phyloP scores from a whole-genome alignment of 1,139 yeast species.

The Blastobotrys buckinghamii region DNA sequence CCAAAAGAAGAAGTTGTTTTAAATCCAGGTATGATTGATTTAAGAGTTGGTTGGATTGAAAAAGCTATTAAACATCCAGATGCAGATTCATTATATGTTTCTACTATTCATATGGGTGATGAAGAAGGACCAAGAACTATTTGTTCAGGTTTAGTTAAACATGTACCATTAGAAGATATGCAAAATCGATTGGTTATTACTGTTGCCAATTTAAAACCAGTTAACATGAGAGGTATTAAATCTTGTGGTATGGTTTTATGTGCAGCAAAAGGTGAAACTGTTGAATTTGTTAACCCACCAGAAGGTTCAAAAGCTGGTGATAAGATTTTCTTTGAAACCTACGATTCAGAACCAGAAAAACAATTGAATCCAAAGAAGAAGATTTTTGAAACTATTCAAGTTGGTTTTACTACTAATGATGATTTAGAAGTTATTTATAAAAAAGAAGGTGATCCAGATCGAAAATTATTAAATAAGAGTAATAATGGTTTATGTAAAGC shows the following conservation, averaged over 20 bases:
- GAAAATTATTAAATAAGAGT: conserved; percentile 68
- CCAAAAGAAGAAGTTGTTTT: conserved; percentile 57
- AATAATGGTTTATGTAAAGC: conserved; percentile 67
- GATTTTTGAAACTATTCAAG: conserved; percentile 94
- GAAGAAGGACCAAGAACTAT: conserved; percentile 96
- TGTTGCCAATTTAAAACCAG: conserved; percentile 86
- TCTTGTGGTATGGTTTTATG: conserved; percentile 96
- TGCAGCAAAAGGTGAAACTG: conserved; percentile 63
- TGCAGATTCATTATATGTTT: conserved; percentile 92
- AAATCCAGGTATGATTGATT: conserved; percentile 78
- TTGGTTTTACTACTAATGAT: conserved; percentile 76
- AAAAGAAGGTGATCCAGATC: conserved; percentile 77
- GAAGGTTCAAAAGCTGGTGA: conserved; percentile 94
- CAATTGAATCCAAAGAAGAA: conserved; percentile 98
- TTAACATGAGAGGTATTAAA: conserved; percentile 90
- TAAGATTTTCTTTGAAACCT: conserved; percentile 89
- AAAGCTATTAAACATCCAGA: conserved; percentile 97
- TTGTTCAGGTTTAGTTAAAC: conserved; percentile 87
- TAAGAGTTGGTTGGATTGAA: conserved; percentile 94
- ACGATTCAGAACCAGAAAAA: conserved; percentile 74
- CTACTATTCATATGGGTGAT: conserved; percentile 95
- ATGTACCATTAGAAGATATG: conserved; percentile 75
- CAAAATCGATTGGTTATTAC: conserved; percentile 75
- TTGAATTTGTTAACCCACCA: conserved; percentile 95
- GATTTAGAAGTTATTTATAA: conserved; percentile 71